phyloP scores from a whole-genome alignment of 2,329 filamentous ascomycete species.

The Didymella glomerata region DNA sequence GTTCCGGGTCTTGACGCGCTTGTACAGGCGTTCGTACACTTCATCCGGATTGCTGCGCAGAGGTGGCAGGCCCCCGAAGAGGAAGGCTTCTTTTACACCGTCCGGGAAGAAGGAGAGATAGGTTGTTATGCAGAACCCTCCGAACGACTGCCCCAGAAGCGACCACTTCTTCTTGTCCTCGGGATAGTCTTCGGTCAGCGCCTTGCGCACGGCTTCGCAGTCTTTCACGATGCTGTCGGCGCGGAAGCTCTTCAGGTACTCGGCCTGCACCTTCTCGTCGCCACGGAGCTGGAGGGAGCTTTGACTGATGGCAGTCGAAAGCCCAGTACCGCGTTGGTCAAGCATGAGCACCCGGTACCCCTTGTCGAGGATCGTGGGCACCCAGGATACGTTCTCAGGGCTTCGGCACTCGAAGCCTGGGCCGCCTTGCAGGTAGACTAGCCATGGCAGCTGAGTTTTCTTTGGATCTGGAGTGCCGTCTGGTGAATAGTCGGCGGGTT shows the following conservation, averaged over 20 bases:
- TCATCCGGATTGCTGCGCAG: conserved; percentile 75
- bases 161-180: conserved; percentile 80
- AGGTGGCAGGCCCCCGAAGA: conserved; percentile 84
- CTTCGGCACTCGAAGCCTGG: conserved; percentile 80
- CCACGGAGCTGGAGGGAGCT: conserved; percentile 73
- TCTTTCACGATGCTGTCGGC: conserved; percentile 91
- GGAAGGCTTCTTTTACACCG: conserved; percentile 80
- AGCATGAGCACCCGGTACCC: conserved; percentile 86
- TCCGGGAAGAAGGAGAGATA: conserved; percentile 84
- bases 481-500: conserved; percentile 59
- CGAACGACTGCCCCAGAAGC: conserved; percentile 89
- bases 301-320: conserved; percentile 81
- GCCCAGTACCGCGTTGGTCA: conserved; percentile 90
- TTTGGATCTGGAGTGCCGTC: conserved; percentile 62
- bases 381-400: conserved; percentile 77
- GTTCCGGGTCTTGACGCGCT: conserved; percentile 76
- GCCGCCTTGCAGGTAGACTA: conserved; percentile 82
- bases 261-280: conserved; percentile 71
- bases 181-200: conserved; percentile 74
- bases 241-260: conserved; percentile 84
- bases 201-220: conserved; percentile 82
- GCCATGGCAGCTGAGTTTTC: conserved; percentile 64
- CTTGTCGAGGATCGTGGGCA: conserved; percentile 74
- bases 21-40: conserved; percentile 77
- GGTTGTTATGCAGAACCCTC: conserved; percentile 83